Percentiles rank a stretch among this genome's conserved stretches.
These are phyloP conservation scores for Coriaria nepalensis DNA, from an alignment of 306 rosid species.

Conservation along the genomic window DNA sequence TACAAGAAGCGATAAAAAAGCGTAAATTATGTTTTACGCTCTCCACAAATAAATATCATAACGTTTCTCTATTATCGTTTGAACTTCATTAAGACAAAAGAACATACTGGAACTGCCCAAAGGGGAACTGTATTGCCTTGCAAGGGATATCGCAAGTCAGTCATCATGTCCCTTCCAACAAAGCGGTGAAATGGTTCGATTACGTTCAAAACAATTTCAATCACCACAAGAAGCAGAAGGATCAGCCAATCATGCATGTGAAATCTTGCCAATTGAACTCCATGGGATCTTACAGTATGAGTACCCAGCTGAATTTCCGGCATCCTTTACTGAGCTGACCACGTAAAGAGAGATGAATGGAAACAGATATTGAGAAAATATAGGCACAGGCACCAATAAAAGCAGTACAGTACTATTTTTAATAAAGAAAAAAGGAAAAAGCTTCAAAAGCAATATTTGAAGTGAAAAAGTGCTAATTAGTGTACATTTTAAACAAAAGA, in stretches of 20 bases:
- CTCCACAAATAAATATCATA: background rate
- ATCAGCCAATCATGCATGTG: constrained; percentile 58
- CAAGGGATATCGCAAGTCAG: constrained; percentile 45
- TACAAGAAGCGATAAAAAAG: constrained; percentile 9
- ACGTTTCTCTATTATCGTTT: no score
- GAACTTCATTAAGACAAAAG: background rate
- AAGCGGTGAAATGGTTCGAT: constrained; percentile 54
- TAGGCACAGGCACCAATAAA: background rate
- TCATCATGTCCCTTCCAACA: constrained; percentile 46
- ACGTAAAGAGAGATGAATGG: no score
- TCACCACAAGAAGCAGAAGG: constrained; percentile 37
- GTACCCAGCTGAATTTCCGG: constrained; percentile 41
- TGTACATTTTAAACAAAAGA: no score
- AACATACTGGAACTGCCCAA: constrained; percentile 59
- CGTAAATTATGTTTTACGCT: background rate
- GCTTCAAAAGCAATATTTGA: no score
- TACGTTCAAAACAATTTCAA: constrained; percentile 31
- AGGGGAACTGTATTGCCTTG: constrained; percentile 43
- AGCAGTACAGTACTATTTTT: no score
- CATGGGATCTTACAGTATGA: constrained; percentile 57
- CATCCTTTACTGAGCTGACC: constrained; percentile 22
- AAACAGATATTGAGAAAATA: background rate
- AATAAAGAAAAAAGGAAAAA: no score
- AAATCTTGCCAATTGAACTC: constrained; percentile 29
- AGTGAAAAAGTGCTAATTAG: no score